phyloP scores from a whole-genome alignment of 2,329 filamentous ascomycete species.

The Colletotrichum lini region DNA sequence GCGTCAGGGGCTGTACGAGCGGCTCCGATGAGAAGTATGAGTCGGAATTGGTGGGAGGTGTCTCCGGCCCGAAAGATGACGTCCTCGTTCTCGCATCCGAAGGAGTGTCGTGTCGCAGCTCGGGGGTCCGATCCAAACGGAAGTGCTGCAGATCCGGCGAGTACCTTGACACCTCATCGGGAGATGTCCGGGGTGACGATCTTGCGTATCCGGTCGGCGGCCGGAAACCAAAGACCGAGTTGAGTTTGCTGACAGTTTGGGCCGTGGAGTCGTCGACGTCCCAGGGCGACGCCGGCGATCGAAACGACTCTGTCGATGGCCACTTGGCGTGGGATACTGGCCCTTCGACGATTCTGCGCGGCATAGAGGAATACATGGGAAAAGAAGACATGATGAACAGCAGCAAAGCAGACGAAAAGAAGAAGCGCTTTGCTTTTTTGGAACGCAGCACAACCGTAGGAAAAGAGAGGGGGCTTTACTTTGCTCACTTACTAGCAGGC shows the following conservation, averaged over 20 bases:
- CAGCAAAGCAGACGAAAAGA: conserved; percentile 27
- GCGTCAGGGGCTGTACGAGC: conserved; percentile 33
- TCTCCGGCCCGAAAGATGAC: conserved; percentile 37
- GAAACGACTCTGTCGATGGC: conserved; percentile 24
- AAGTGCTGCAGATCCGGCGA: conserved; percentile 29
- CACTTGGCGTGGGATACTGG: conserved; percentile 38
- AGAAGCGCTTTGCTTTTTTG: conserved; percentile 30
- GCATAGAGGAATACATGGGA: conserved; percentile 34
- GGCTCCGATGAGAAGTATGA: conserved; percentile 29
- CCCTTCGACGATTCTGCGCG: conserved; percentile 33
- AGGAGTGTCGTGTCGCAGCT: conserved; percentile 37
- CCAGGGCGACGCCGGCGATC: conserved; percentile 25
- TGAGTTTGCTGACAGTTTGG: conserved; percentile 37
- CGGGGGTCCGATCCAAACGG: conserved; percentile 21
- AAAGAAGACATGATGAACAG: conserved; percentile 26
- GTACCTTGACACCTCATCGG: conserved; percentile 24
- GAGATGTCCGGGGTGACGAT: conserved; percentile 4
- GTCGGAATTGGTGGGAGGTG: conserved; percentile 32
- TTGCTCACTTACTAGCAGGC: conserved; percentile 21
- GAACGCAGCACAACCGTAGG: conserved; percentile 27
- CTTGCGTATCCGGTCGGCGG: conserved; percentile 24
- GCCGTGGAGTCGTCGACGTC: conserved; percentile 37
- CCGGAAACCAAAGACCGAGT: conserved; percentile 35
- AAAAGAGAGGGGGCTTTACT: conserved; percentile 32
- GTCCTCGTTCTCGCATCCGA: conserved; percentile 33